phyloP scores from a whole-genome alignment of 768 basidiomycete species.

The Mycena belliarum region DNA sequence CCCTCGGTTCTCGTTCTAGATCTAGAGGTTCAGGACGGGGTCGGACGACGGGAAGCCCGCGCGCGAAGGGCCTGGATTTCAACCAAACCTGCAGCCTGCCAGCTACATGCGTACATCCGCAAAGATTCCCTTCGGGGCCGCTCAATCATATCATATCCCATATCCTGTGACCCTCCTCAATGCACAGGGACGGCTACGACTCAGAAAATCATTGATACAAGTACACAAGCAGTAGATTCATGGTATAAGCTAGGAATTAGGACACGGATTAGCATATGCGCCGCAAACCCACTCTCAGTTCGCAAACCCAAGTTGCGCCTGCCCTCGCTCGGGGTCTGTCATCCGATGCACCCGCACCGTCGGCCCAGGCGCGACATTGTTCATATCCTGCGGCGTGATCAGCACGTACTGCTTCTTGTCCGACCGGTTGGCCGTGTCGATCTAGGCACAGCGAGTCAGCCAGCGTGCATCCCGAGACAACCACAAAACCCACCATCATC shows the following conservation, averaged over 20 bases:
- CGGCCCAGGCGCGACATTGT: constrained; percentile 63
- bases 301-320: constrained; percentile 42
- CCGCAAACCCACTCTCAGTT: not conserved
- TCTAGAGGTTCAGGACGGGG: no score
- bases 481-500: constrained; percentile 83
- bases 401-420: constrained; percentile 92
- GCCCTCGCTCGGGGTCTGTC: constrained; percentile 76
- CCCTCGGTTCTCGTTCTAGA: no score
- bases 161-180: no score
- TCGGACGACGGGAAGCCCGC: no score
- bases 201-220: no score
- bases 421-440: constrained; percentile 85
- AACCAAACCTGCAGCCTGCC: no score
- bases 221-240: not conserved
- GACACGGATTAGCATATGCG: constrained; percentile 9
- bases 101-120: no score
- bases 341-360: constrained; percentile 77
- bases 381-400: constrained; percentile 96
- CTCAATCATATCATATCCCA: no score
- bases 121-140: no score
- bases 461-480: not conserved
- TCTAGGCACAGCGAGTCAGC: constrained; percentile 42
- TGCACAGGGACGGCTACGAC: no score
- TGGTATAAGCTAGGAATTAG: constrained; percentile 12
- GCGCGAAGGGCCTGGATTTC: no score